A percentile compares a stretch with the other conserved stretches of the same genome.
Evolutionary conservation across 192 early-diverging fungal species (phyloP).

Genomic region (Spizellomyces sp.): DNA sequence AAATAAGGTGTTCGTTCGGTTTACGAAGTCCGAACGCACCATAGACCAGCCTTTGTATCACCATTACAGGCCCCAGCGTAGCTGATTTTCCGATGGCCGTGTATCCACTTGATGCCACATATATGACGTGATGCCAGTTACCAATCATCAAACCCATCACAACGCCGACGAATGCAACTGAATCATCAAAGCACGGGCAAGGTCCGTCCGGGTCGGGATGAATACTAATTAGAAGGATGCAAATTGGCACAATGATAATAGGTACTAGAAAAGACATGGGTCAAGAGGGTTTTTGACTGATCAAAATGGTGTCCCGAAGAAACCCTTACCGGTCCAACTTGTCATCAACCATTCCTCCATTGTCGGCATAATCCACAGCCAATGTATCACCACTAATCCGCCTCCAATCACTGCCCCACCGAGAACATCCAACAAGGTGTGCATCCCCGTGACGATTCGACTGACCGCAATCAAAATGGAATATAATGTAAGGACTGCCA

Average conservation of each 20-base stretch:
- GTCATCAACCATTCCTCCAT: conserved; percentile 36
- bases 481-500: conserved; percentile 52
- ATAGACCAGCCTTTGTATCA: not conserved
- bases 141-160: conserved; percentile 62
- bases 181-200: conserved; percentile 78
- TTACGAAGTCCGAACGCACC: not conserved
- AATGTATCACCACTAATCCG: conserved; percentile 59
- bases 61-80: conserved; percentile 4
- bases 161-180: conserved; percentile 66
- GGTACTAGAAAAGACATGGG: conserved; percentile 4
- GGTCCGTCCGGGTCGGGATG: conserved; percentile 69
- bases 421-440: conserved; percentile 75
- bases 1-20: not conserved
- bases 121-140: conserved; percentile 45
- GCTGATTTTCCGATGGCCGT: not conserved
- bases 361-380: conserved; percentile 46
- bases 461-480: conserved; percentile 68
- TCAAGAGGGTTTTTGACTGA: not conserved
- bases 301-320: no score
- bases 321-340: conserved; percentile 43
- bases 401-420: conserved; percentile 73
- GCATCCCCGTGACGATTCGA: conserved; percentile 87
- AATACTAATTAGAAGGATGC: conserved; percentile 30
- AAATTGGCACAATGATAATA: conserved; percentile 4
- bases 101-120: not conserved